Conservation (phyloP, 805 yeast species). For the Yamadazyma nakazawae region DNA sequence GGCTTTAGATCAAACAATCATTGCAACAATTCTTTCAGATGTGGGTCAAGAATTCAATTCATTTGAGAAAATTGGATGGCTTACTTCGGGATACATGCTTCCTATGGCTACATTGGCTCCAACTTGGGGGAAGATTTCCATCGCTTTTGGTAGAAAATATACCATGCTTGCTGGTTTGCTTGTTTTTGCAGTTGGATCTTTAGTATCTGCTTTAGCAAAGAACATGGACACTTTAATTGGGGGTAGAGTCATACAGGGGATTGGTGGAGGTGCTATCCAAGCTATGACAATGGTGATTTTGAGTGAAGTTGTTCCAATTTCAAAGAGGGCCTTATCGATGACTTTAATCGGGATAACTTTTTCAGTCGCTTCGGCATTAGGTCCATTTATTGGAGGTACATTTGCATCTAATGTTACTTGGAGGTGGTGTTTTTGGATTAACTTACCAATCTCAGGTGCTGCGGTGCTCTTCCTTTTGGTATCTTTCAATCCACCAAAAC, state of each 20-base stretch:
- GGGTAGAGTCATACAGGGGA: slow-evolving; percentile 68
- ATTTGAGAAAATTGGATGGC: slow-evolving; percentile 57
- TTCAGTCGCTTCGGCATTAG: slow-evolving; percentile 51
- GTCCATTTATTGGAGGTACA: slow-evolving; percentile 68
- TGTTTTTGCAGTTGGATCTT: slow-evolving; percentile 60
- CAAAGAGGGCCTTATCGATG: slow-evolving; percentile 37
- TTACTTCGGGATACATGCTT: slow-evolving; percentile 51
- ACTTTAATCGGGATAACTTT: slow-evolving; percentile 41
- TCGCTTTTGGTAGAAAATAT: slow-evolving; percentile 55
- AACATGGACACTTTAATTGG: slow-evolving; percentile 62
- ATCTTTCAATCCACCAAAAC: slow-evolving; percentile 47
- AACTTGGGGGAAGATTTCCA: slow-evolving; percentile 56
- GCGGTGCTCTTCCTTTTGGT: slow-evolving; percentile 37
- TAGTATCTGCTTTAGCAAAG: slow-evolving; percentile 52
- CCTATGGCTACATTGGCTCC: slow-evolving; percentile 53
- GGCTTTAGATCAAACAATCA: slow-evolving; percentile 62
- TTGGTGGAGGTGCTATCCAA: slow-evolving; percentile 70
- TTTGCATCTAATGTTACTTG: slow-evolving; percentile 57
- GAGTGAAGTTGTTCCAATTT: slow-evolving; percentile 51
- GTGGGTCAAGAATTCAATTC: slow-evolving; percentile 49
- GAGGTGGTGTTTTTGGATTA: slow-evolving; percentile 77
- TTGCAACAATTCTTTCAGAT: slow-evolving; percentile 46
- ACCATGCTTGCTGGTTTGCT: slow-evolving; percentile 46
- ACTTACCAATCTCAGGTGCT: slow-evolving; percentile 61
- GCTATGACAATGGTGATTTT: slow-evolving; percentile 54